phyloP scores from a whole-genome alignment of 345 rosid species.

The Populus ilicifolia region DNA sequence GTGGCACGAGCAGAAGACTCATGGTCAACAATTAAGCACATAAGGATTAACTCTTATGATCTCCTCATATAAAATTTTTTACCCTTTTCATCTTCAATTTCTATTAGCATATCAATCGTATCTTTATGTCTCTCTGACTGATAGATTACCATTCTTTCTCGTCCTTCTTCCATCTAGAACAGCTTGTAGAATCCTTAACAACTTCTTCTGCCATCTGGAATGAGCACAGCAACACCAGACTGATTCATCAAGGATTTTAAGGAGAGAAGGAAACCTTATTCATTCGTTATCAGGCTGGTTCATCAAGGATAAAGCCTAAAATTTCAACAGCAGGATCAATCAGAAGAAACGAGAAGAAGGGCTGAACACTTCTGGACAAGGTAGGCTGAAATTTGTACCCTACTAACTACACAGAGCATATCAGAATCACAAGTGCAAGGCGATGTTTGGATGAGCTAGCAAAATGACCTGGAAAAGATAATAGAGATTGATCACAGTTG shows the following conservation, averaged over 20 bases:
- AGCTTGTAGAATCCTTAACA: constrained; percentile 23
- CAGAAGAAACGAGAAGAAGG: too few relatives aligned
- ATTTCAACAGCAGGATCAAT: too few relatives aligned
- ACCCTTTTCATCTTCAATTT: constrained; percentile 36
- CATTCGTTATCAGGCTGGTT: too few relatives aligned
- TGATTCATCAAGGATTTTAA: too few relatives aligned
- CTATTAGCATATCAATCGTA: constrained; percentile 31
- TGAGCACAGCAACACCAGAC: too few relatives aligned
- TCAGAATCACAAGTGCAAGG: neutral
- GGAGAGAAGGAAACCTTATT: too few relatives aligned
- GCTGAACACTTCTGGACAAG: too few relatives aligned
- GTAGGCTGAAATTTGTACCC: too few relatives aligned
- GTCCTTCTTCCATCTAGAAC: constrained; percentile 23
- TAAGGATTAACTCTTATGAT: constrained; percentile 23
- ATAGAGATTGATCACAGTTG: neutral
- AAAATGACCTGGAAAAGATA: neutral
- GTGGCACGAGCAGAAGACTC: constrained; percentile 27
- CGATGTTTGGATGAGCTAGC: neutral
- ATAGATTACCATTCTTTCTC: neutral
- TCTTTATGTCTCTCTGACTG: neutral
- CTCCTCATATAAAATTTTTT: constrained; percentile 19
- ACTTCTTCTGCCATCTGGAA: constrained; percentile 27
- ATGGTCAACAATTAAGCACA: constrained; percentile 34
- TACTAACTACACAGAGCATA: too few relatives aligned
- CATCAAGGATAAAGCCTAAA: too few relatives aligned